Conservation (phyloP, 169 alveolate species). For the Amoebophrya sp. region DNA sequence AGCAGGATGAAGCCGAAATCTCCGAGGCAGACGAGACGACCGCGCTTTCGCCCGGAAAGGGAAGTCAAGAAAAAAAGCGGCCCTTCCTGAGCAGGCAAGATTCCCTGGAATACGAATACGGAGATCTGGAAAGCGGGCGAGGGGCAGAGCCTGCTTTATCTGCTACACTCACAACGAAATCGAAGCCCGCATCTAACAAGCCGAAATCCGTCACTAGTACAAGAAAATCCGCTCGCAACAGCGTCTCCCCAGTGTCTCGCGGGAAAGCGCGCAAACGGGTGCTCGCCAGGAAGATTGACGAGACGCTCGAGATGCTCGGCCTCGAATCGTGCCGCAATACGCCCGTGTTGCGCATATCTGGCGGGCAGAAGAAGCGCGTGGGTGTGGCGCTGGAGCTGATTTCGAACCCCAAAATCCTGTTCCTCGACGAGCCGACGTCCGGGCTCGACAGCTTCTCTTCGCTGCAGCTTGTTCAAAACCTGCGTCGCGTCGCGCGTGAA, state of each 20-base stretch:
- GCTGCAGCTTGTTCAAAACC: background rate
- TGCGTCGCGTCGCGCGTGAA: background rate
- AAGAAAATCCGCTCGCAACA: background rate
- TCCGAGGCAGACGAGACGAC: background rate
- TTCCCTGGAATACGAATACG: background rate
- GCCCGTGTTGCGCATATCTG: background rate
- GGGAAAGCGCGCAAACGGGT: background rate
- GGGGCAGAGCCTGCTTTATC: background rate
- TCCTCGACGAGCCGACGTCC: slow-evolving; percentile 56
- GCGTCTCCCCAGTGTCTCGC: background rate
- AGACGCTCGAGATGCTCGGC: background rate
- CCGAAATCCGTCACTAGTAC: background rate
- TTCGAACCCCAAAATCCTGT: slow-evolving; percentile 42
- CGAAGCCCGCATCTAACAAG: background rate
- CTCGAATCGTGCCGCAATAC: background rate
- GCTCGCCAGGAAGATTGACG: background rate
- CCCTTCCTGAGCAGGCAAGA: background rate
- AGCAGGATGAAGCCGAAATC: background rate
- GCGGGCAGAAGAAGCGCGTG: slow-evolving; percentile 43
- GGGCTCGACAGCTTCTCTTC: slow-evolving; percentile 38
- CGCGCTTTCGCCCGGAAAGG: background rate
- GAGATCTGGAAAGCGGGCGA: background rate
- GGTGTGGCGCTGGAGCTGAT: slow-evolving; percentile 47
- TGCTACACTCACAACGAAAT: background rate
- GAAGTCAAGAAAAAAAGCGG: background rate